These are phyloP conservation scores for Amylocystis lapponica DNA, from an alignment of 768 basidiomycete species.

Conservation along the genomic window DNA sequence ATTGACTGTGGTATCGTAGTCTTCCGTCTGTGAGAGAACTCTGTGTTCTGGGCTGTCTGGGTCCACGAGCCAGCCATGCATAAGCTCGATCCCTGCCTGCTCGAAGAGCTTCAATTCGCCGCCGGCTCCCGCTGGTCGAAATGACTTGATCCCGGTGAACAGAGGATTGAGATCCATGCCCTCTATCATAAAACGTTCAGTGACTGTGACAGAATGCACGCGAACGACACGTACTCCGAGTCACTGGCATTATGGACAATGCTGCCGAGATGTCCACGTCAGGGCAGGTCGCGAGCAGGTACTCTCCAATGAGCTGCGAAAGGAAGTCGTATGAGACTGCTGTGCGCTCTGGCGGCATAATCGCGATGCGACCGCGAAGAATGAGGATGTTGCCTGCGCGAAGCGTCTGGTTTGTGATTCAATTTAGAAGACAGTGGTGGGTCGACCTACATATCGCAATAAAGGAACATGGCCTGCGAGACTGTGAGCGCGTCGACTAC, in stretches of 20 bases:
- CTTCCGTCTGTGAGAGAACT: constrained; percentile 45
- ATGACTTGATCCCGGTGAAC: constrained; percentile 65
- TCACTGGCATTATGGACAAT: constrained; percentile 56
- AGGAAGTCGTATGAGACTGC: constrained; percentile 83
- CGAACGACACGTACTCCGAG: constrained; percentile 42
- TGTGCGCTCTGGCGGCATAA: constrained; percentile 58
- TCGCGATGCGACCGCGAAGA: constrained; percentile 73
- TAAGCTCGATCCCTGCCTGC: constrained; percentile 73
- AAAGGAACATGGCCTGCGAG: constrained; percentile 79
- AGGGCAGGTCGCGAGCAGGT: constrained; percentile 56
- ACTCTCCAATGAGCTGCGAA: constrained; percentile 77
- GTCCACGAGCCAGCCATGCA: constrained; percentile 88
- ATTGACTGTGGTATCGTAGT: constrained; percentile 72
- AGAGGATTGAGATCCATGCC: constrained; percentile 88
- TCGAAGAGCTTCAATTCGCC: constrained; percentile 84
- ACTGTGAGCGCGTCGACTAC: constrained; percentile 1
- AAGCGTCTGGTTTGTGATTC: neutral
- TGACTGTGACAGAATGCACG: neutral
- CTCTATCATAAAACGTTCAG: constrained; percentile 34
- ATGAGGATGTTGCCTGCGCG: constrained; percentile 81
- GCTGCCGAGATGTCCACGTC: constrained; percentile 66
- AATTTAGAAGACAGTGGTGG: neutral
- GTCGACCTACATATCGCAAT: constrained; percentile 72
- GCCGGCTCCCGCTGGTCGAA: constrained; percentile 56
- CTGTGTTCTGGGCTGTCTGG: constrained; percentile 54